A percentile compares a stretch with the other conserved stretches of the same genome.
Evolutionary conservation across 2,329 filamentous ascomycete genomes (phyloP).

Genomic region (Coniosporium uncinatum): DNA sequence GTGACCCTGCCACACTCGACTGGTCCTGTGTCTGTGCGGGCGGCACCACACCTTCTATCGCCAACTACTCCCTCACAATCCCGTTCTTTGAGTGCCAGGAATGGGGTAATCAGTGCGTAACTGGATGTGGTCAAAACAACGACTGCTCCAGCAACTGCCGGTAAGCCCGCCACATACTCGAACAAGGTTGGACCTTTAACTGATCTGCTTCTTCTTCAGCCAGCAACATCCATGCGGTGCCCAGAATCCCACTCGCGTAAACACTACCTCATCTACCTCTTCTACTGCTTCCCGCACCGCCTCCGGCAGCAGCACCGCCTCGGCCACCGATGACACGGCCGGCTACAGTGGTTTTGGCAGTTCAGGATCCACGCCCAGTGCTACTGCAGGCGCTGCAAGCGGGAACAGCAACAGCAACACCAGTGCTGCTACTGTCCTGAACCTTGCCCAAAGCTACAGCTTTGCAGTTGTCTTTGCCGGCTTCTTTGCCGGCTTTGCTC

Average conservation of each 20-base stretch:
- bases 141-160: conserved; percentile 57
- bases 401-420: neutral
- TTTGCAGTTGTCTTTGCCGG: conserved; percentile 5
- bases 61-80: conserved; percentile 72
- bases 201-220: conserved; percentile 8
- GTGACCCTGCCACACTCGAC: conserved; percentile 55
- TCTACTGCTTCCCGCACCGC: conserved; percentile 16
- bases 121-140: conserved; percentile 48
- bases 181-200: neutral
- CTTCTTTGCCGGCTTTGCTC: conserved; percentile 6
- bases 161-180: conserved; percentile 10
- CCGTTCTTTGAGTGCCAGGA: conserved; percentile 73
- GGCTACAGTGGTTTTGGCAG: neutral
- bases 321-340: neutral
- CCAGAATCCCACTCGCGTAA: conserved; percentile 53
- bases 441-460: conserved; percentile 5
- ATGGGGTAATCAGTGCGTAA: conserved; percentile 65
- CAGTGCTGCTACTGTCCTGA: neutral
- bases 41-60: conserved; percentile 61
- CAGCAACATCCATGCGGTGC: conserved; percentile 70
- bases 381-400: neutral
- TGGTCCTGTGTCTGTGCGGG: conserved; percentile 70
- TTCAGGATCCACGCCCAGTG: neutral
- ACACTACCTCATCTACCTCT: conserved; percentile 44
- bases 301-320: neutral